Conservation (phyloP, 2,329 filamentous ascomycete genomes). For the Erysiphe pulchra region DNA sequence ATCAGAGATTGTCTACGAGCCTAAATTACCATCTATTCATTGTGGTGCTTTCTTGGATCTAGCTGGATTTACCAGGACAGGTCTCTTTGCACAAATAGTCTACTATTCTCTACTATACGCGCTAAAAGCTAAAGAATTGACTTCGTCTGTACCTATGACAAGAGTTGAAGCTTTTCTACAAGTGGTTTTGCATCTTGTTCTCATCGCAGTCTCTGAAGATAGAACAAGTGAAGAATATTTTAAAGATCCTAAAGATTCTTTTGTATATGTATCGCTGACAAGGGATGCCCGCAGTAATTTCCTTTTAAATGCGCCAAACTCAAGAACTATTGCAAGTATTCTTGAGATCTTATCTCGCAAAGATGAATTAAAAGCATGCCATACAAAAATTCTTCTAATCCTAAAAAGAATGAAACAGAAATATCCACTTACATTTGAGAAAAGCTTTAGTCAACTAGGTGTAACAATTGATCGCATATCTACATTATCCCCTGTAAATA, state of each 20-base stretch:
- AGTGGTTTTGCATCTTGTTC: conserved; percentile 63
- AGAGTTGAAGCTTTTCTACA: conserved; percentile 80
- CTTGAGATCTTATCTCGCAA: conserved; percentile 35
- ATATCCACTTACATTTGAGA: conserved; percentile 45
- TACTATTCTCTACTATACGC: conserved; percentile 73
- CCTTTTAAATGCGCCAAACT: conserved; percentile 25
- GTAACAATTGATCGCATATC: conserved; percentile 56
- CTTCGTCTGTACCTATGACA: conserved; percentile 52
- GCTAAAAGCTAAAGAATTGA: conserved; percentile 38
- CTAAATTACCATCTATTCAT: conserved; percentile 49
- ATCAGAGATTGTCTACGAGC: conserved; percentile 78
- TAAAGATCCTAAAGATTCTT: conserved; percentile 30
- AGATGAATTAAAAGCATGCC: conserved; percentile 56
- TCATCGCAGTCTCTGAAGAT: conserved; percentile 73
- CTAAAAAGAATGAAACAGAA: conserved; percentile 68
- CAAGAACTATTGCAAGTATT: conserved; percentile 38
- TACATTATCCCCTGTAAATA: conserved; percentile 53
- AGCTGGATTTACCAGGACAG: conserved; percentile 55
- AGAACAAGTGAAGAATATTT: conserved; percentile 24
- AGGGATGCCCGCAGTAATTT: conserved; percentile 35
- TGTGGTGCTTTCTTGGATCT: conserved; percentile 56
- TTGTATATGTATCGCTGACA: conserved; percentile 44
- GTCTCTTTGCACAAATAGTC: conserved; percentile 71
- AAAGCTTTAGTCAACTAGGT: conserved; percentile 34
- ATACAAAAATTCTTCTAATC: conserved; percentile 62